A percentile compares a stretch with the other conserved stretches of the same genome.
These are phyloP conservation scores for Neurospora africana DNA, from an alignment of 495 filamentous ascomycete genomes.

Conservation along the genomic window DNA sequence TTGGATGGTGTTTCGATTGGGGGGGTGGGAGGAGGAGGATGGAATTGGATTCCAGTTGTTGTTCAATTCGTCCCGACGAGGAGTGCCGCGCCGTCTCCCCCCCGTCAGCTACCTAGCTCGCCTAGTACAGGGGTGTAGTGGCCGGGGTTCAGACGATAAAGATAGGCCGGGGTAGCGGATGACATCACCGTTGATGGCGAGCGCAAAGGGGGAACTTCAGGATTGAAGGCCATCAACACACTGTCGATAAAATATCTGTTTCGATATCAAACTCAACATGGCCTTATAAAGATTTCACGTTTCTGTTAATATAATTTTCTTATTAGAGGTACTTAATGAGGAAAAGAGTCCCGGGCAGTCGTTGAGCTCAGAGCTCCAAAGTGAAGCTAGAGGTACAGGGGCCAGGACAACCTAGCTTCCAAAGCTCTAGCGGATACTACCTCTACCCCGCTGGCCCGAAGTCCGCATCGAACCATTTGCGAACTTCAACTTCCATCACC, in stretches of 20 bases:
- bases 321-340: no score
- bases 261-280: no score
- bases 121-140: not conserved
- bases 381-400: no score
- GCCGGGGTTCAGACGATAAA: not conserved
- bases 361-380: not conserved
- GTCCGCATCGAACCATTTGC: not conserved
- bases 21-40: not conserved
- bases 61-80: not conserved
- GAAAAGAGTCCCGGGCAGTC: not conserved
- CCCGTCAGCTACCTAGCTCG: not conserved
- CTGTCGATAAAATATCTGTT: no score
- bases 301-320: no score
- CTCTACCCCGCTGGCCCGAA: not conserved
- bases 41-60: not conserved
- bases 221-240: not conserved
- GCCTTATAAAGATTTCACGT: no score
- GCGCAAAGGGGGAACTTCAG: not conserved
- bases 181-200: constrained; percentile 5
- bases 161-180: not conserved
- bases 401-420: not conserved
- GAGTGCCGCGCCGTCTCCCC: not conserved
- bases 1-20: not conserved
- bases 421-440: not conserved
- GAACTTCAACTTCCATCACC: not conserved